Evolutionary conservation across 805 yeast species (phyloP).

Genomic region (Wickerhamomyces chambardii): DNA sequence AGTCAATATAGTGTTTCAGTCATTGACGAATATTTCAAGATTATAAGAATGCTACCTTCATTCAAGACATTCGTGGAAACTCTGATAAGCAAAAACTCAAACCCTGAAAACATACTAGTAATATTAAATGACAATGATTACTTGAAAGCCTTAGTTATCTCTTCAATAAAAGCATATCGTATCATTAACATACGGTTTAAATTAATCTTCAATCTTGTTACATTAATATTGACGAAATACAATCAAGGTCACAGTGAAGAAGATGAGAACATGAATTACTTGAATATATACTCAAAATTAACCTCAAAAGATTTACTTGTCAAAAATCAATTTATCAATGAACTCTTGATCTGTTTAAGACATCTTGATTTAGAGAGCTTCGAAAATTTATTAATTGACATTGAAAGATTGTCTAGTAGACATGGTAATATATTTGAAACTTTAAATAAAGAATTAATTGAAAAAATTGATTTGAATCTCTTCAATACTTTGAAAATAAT

Average conservation of each 20-base stretch:
- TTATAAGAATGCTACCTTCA: constrained; percentile 26
- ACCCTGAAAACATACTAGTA: constrained; percentile 2
- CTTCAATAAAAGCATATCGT: constrained; percentile 10
- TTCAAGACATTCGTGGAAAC: constrained; percentile 17
- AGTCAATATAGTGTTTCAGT: constrained; percentile 1
- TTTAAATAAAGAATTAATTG: background rate
- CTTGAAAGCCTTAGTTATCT: constrained; percentile 6
- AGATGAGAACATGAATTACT: too few species aligned
- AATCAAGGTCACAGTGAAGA: too few species aligned
- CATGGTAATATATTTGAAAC: constrained; percentile 1
- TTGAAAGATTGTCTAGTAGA: constrained; percentile 3
- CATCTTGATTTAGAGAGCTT: constrained; percentile 3
- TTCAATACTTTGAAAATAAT: background rate
- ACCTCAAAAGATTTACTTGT: constrained; percentile 14
- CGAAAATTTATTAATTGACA: constrained; percentile 3
- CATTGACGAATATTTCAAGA: constrained; percentile 8
- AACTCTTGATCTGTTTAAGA: constrained; percentile 9
- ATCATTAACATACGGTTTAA: constrained; percentile 9
- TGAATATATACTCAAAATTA: constrained; percentile 14
- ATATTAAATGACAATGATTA: constrained; percentile 13
- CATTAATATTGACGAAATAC: constrained; percentile 6
- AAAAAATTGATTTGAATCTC: background rate
- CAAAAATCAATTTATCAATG: constrained; percentile 14
- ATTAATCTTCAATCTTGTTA: constrained; percentile 10
- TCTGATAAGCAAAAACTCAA: constrained; percentile 3